Evolutionary conservation across 2,329 filamentous ascomycete genomes (phyloP), one percentile per base, ranked within the genome.

Genomic region (Chrysosporium keratinophilum): DNA sequence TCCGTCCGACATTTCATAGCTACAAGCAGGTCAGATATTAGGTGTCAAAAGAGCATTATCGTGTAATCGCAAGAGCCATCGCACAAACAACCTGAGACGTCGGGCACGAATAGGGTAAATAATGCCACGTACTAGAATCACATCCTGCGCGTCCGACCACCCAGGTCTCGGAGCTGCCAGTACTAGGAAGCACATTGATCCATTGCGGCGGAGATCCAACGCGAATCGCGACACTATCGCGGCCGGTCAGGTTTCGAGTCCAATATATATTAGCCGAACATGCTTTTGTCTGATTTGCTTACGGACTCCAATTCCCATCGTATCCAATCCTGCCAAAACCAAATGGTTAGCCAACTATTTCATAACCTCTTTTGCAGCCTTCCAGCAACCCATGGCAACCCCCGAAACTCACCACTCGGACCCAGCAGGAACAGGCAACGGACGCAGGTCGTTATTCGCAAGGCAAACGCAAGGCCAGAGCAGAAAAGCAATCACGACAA

Each of bases 201-300:
- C 60, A 65, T 58, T 67, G 64, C 47, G 62, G 55, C 14, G 64
- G 64, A 15, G 59, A 59, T 33, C 64, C 64, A 31, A 65, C 61
- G 19, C 62, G 59, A 46, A 66, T 62, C 23, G 53, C 61, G 34
- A 64, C 53, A 17, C 57, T 59, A 33, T 33, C 28, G 41, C 12
- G 37, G 14, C 9, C 15, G 15, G 31, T 52, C 31, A 45, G 34
- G 41, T 33, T 34, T 34, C 17, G 15, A 14, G 34, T 20, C 3
- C 14, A n/a, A 31, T 19, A 37, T 14, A 15, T 20, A 12, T 14
- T 6, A 19, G 11, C 14, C 3, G 14, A 9, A 12, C 5, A 17
- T 17, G 19, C 2, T 34, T 45, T 39, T 3, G 28, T 44, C 40
- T n/a, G 20, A 43, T 34, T n/a, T 34, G 56, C 58, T 45, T 48